Evolutionary conservation across 2,329 filamentous ascomycete genomes (phyloP), one percentile per base, ranked within the genome.

Genomic region (Xylaria sp.): DNA sequence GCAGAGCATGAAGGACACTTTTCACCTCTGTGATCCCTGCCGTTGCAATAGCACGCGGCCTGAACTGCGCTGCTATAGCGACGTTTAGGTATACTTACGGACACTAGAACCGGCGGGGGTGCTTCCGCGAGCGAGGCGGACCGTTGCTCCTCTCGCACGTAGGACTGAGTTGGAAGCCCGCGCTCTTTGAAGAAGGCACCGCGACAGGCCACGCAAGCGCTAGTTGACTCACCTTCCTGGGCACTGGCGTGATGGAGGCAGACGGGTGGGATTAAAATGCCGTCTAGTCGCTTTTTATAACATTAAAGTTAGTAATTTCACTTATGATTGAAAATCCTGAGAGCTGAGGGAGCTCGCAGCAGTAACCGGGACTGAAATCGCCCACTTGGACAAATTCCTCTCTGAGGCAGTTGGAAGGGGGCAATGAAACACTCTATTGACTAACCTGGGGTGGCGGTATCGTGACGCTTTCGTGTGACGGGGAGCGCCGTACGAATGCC

Each of bases 61-160:
- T 71, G 70, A 8, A 67, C 64, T 0, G 67, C 70, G 15, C 58
- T 67, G 1, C 58, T 65, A 21, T 66, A 69, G 1, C 37, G 25
- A 1, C 60, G 63, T 10, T 41, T 37, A 0, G 69, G 69, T 0
- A 44, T 53, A 8, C 56, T 57, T 1, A 70, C 58, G 1, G 65
- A 65, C 0, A 71, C 58, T 9, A 58, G 25, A 3, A 57, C 27
- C 1, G 52, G 51, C 1, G 54, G 29, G 8, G 21, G 2, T 3
- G 44, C 10, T 4, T 13, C 21, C 51, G 40, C 38, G 2, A 51
- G 25, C 10, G 54, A 47, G 8, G 63, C 58, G 9, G 63, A 52
- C 4, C 31, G 27, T n/a, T 52, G 48, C 27, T 53, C 60, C 23
- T 43, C 54, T 4, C 35, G 25, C 11, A 66, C 3, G 43, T 65